Percentiles rank a stretch among this genome's conserved stretches.
phyloP scores from a whole-genome alignment of 495 filamentous ascomycete species.

The Pseudotulostoma volvatum region DNA sequence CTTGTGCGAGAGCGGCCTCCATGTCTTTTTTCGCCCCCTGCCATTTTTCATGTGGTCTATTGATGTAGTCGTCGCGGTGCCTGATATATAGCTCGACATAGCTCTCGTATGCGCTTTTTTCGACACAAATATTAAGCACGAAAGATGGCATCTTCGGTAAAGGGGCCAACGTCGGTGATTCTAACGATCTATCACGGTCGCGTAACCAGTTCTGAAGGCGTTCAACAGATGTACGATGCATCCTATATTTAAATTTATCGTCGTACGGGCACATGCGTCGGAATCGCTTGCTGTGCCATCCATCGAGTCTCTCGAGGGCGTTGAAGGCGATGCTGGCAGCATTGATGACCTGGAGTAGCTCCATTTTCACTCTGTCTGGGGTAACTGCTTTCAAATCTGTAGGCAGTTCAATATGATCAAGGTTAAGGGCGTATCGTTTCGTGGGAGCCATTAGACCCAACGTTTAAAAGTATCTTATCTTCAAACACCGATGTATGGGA shows the following conservation, averaged over 20 bases:
- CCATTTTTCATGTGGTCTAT: slow-evolving; percentile 4
- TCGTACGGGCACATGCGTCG: slow-evolving; percentile 8
- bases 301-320: slow-evolving; percentile 6
- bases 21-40: slow-evolving; percentile 2
- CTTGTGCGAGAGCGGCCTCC: background rate
- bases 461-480: background rate
- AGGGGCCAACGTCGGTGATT: slow-evolving; percentile 5
- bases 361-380: background rate
- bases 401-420: background rate
- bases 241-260: background rate
- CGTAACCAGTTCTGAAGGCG: slow-evolving; percentile 11
- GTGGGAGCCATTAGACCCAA: background rate
- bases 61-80: slow-evolving; percentile 3
- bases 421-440: background rate
- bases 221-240: slow-evolving; percentile 8
- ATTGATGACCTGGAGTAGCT: background rate
- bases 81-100: slow-evolving; percentile 4
- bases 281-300: slow-evolving; percentile 6
- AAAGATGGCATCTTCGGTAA: slow-evolving; percentile 9
- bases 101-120: slow-evolving; percentile 6
- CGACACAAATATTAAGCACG: slow-evolving; percentile 5
- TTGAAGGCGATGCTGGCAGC: slow-evolving; percentile 3
- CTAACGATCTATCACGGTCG: slow-evolving; percentile 1
- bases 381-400: background rate
- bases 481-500: background rate